phyloP scores from a whole-genome alignment of 257 asterid genomes.

The Solanum tacnaense region DNA sequence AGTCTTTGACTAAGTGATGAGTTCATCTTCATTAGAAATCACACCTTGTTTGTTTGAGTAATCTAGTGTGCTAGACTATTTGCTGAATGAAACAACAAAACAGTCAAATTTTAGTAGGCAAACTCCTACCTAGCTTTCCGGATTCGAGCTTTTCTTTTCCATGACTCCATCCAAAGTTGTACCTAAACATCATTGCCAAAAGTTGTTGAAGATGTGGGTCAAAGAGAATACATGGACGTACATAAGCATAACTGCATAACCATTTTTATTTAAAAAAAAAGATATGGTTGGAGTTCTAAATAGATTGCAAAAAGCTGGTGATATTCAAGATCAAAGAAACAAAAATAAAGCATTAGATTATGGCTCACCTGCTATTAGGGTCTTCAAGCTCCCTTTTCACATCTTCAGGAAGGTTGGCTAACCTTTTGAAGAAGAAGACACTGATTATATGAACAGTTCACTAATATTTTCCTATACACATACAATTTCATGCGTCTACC shows the following conservation, averaged over 20 bases:
- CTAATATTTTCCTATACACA: not conserved
- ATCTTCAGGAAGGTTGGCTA: constrained; percentile 66
- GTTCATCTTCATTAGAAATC: not conserved
- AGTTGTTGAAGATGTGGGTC: not conserved
- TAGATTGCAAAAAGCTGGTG: not conserved
- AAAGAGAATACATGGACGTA: not conserved
- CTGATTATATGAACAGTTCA: not conserved
- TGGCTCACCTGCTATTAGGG: constrained; percentile 62
- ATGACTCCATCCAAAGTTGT: constrained; percentile 97
- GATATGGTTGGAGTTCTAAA: not conserved
- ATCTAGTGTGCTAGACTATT: not conserved
- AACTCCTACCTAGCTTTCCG: constrained; percentile 68
- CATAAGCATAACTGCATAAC: not conserved
- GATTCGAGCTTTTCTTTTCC: constrained; percentile 92
- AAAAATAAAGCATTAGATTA: not conserved
- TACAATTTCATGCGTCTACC: not conserved
- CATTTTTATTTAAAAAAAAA: not conserved
- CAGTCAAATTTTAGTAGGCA: not conserved
- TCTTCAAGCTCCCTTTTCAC: constrained; percentile 60
- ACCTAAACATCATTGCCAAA: constrained; percentile 29
- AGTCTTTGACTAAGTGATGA: not conserved
- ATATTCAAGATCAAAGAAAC: not conserved
- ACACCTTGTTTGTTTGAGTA: not conserved
- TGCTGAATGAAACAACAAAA: not conserved
- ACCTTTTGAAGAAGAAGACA: constrained; percentile 34